Evolutionary conservation across 140 eudicot species (phyloP), one percentile per base, ranked within the genome.

Genomic region (Flaveria floridana): DNA sequence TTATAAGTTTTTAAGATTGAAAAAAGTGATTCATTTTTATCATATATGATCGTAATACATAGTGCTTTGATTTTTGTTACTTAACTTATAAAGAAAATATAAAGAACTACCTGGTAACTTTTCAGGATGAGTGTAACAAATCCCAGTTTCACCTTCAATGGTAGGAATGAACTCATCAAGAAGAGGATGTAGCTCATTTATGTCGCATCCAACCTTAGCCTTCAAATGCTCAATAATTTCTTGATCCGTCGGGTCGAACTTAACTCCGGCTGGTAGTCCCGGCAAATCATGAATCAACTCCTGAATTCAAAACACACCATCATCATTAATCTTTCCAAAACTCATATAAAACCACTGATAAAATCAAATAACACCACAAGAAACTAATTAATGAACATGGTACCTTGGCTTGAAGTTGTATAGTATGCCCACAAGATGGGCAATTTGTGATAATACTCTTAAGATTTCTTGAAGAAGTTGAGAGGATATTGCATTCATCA

Each of bases 41-140:
- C 37, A 30, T 34, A 4, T 34, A 4, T 34, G 41, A 5, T 6
- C 41, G 41, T 34, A 34, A 34, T 34, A 34, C 8, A 34, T 6
- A 34, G 8, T 34, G 41, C 6, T 34, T 34, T 34, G 8, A 34
- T 34, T 34, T 34, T 34, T 5, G 41, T 6, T 34, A 34, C 8
- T 4, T 4, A 1, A 34, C 1, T 34, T 34, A 34, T 0, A 9
- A 16, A 42, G 28, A 19, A 23, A 28, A 2, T 26, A 23, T 10
- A 2, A 7, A 42, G 11, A 4, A 30, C 68, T 71, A 93, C 98
- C 97, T 37, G 98, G 98, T 70, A 93, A 68, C 72, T 90, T 93
- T 77, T 93, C 91, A 26, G 98, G 98, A 78, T 93, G 98, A 75
- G 98, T 88, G 70, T 93, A 90, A 79, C 98, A 93, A 61, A 93